A percentile compares a stretch with the other conserved stretches of the same genome.
phyloP scores from a whole-genome alignment of 345 rosid species.

The Euphorbia tirucalli region DNA sequence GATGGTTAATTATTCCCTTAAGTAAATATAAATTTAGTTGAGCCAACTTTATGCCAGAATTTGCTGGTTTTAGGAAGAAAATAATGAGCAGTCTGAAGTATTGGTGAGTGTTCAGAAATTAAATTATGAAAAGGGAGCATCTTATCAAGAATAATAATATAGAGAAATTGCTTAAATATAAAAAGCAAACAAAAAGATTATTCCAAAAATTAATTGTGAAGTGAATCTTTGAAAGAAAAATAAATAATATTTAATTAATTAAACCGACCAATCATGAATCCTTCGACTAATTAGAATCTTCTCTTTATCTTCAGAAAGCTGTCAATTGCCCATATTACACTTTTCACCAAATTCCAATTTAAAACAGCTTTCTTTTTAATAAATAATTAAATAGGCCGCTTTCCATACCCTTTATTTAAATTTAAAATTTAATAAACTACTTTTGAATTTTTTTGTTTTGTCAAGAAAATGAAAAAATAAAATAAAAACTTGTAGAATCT shows the following conservation, averaged over 20 bases:
- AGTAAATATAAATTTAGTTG: neutral
- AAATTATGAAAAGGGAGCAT: neutral
- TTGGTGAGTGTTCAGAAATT: too few species aligned
- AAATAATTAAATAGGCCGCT: too few species aligned
- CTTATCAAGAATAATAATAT: neutral
- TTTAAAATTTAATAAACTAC: too few species aligned
- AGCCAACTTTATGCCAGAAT: neutral
- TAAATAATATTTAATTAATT: neutral
- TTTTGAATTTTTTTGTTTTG: too few species aligned
- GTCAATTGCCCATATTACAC: too few species aligned
- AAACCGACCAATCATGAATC: constrained; percentile 17
- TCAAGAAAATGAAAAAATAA: too few species aligned
- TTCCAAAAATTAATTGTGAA: constrained; percentile 3
- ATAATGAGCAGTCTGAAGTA: too few species aligned
- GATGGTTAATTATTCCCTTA: neutral
- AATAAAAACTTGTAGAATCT: too few species aligned
- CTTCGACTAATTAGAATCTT: neutral
- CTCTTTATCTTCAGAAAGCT: neutral
- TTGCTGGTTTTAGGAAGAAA: constrained; percentile 5
- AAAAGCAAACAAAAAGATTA: constrained; percentile 21
- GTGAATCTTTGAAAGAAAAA: constrained; percentile 10
- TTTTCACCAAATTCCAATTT: too few species aligned
- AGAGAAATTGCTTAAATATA: neutral
- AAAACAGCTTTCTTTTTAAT: too few species aligned
- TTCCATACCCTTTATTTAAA: too few species aligned